Evolutionary conservation across 768 basidiomycete genomes (phyloP).

Genomic region (Chiua virens): DNA sequence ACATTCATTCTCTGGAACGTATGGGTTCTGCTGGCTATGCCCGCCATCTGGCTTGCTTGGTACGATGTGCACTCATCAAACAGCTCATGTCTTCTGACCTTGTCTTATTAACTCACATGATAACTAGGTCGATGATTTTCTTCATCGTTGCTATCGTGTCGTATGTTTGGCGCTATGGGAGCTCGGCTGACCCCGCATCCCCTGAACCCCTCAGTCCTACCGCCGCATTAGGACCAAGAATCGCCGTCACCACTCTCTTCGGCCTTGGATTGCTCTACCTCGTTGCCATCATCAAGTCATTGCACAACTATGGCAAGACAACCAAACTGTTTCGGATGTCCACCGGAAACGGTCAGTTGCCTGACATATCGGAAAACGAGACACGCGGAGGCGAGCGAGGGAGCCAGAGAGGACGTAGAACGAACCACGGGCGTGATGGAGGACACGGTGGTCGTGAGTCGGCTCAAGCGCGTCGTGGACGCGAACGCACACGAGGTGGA

Average conservation of each 20-base stretch:
- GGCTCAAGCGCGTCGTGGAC: conserved; percentile 6
- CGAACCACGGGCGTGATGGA: not conserved
- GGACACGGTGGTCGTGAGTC: not conserved
- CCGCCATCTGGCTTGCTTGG: conserved; percentile 73
- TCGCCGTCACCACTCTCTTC: conserved; percentile 55
- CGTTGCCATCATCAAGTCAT: conserved; percentile 56
- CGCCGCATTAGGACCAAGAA: conserved; percentile 50
- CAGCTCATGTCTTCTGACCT: not conserved
- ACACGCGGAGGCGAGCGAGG: not conserved
- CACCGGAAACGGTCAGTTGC: not conserved
- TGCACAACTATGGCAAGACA: conserved; percentile 54
- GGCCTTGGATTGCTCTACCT: conserved; percentile 62
- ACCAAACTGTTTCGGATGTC: not conserved
- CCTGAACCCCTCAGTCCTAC: conserved; percentile 37
- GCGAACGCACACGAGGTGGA: conserved; percentile 4
- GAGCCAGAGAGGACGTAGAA: conserved; percentile 3
- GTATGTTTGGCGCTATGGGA: conserved; percentile 66
- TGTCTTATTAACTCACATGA: not conserved
- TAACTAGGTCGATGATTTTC: conserved; percentile 60
- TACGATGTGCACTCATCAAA: conserved; percentile 21
- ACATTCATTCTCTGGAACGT: conserved; percentile 61
- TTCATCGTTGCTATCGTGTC: conserved; percentile 63
- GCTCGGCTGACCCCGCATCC: conserved; percentile 37
- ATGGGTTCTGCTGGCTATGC: conserved; percentile 67
- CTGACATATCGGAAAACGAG: not conserved